These are phyloP conservation scores for Psidium friedrichsthalianum DNA, from an alignment of 345 rosid genomes.

Conservation along the genomic window DNA sequence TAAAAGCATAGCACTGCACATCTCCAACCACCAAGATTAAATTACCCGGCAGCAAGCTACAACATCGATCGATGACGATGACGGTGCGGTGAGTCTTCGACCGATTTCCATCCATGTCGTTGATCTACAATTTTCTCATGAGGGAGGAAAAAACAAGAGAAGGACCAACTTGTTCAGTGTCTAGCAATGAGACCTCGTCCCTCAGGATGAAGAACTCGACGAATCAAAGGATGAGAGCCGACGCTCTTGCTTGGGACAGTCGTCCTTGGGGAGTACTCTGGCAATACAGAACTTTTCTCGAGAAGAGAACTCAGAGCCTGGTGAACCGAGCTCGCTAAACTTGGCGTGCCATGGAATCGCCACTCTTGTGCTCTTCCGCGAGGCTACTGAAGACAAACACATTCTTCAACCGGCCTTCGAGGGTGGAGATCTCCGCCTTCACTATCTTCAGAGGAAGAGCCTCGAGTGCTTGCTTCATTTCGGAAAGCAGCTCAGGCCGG, in stretches of 20 bases:
- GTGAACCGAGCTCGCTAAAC: constrained; percentile 10
- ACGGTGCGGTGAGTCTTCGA: background rate
- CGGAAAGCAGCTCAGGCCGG: constrained; percentile 33
- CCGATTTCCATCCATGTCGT: background rate
- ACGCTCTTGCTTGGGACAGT: constrained; percentile 29
- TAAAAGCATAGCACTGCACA: background rate
- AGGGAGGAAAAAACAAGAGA: background rate
- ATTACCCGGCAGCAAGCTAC: background rate
- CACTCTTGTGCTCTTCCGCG: background rate
- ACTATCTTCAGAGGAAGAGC: constrained; percentile 29
- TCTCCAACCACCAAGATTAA: background rate
- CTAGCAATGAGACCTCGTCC: background rate
- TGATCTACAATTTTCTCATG: background rate
- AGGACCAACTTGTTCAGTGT: background rate
- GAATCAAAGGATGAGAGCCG: constrained; percentile 16
- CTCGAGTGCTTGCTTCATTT: constrained; percentile 37
- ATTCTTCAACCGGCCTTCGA: constrained; percentile 36
- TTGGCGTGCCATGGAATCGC: constrained; percentile 4
- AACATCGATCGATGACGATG: background rate
- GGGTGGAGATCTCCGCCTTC: constrained; percentile 40
- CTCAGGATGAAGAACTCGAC: constrained; percentile 16
- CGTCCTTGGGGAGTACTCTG: constrained; percentile 30
- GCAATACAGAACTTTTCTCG: constrained; percentile 26
- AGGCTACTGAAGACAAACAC: constrained; percentile 26
- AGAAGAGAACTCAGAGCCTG: constrained; percentile 16